Conservation (phyloP, 202 grass and related monocot genomes). For the Panicum virgatum region DNA sequence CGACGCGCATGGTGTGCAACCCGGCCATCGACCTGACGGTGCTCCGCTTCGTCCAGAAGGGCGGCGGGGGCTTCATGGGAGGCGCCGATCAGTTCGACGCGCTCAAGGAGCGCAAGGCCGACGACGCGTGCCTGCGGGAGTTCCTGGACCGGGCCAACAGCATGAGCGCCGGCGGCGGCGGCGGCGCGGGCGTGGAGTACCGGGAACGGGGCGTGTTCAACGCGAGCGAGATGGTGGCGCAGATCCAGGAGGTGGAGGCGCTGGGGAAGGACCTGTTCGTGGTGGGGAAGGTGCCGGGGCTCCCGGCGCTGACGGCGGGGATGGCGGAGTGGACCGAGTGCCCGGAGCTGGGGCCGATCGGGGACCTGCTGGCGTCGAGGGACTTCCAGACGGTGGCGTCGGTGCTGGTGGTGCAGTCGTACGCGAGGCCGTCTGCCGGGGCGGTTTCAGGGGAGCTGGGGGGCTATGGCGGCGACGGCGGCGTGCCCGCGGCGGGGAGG, state of each 20-base stretch:
- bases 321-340: slow-evolving; percentile 72
- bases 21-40: slow-evolving; percentile 53
- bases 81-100: slow-evolving; percentile 43
- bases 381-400: slow-evolving; percentile 62
- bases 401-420: slow-evolving; percentile 62
- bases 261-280: slow-evolving; percentile 56
- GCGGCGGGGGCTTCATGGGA: neutral
- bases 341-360: slow-evolving; percentile 69
- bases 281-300: slow-evolving; percentile 59
- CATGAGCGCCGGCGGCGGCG: neutral
- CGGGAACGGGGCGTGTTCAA: slow-evolving; percentile 49
- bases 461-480: neutral
- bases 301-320: slow-evolving; percentile 22
- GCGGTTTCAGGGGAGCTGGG: neutral
- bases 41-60: slow-evolving; percentile 54
- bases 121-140: slow-evolving; percentile 52
- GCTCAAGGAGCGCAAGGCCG: slow-evolving; percentile 46
- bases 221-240: slow-evolving; percentile 58
- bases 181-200: slow-evolving; percentile 44
- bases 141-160: slow-evolving; percentile 38
- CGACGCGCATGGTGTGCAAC: slow-evolving; percentile 57
- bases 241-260: slow-evolving; percentile 46
- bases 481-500: neutral
- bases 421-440: neutral
- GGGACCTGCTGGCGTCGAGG: slow-evolving; percentile 62